A percentile compares a stretch with the other conserved stretches of the same genome.
phyloP scores from a whole-genome alignment of 2,329 filamentous ascomycete genomes.

The Verticillium klebahnii region DNA sequence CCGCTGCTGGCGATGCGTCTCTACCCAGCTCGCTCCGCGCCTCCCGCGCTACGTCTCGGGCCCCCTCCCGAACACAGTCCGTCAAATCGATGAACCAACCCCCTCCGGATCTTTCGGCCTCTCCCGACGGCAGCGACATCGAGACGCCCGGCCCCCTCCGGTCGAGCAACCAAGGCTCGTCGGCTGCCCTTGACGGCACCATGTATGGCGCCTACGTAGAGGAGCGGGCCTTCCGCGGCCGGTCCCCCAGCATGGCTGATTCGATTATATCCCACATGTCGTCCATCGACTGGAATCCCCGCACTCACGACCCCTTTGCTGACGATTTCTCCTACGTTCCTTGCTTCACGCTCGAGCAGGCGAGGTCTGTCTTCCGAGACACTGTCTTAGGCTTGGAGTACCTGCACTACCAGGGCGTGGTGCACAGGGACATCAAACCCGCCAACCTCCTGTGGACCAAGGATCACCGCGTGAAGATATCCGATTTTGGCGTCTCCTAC shows the following conservation, averaged over 20 bases:
- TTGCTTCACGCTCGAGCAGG: conserved; percentile 80
- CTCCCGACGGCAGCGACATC: conserved; percentile 41
- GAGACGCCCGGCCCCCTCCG: conserved; percentile 48
- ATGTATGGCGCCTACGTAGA: conserved; percentile 69
- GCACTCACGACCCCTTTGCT: conserved; percentile 62
- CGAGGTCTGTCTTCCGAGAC: conserved; percentile 82
- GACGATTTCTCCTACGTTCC: conserved; percentile 93
- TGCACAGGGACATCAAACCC: conserved; percentile 81
- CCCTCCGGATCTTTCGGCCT: conserved; percentile 6
- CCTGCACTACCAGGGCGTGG: conserved; percentile 80
- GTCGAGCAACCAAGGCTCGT: conserved; percentile 43
- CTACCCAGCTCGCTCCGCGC: conserved; percentile 31
- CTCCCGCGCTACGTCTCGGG: conserved; percentile 38
- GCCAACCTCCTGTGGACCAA: conserved; percentile 87
- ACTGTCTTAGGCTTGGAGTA: conserved; percentile 93
- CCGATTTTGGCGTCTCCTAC: conserved; percentile 97
- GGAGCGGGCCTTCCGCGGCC: conserved; percentile 56
- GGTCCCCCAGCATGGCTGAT: conserved; percentile 76
- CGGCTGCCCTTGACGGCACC: conserved; percentile 65
- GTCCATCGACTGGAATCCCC: conserved; percentile 54
- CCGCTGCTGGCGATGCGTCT: conserved; percentile 25
- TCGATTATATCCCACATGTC: conserved; percentile 70
- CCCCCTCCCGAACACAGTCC: conserved; percentile 44
- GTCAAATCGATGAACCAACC: conserved; percentile 28
- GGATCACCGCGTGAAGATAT: conserved; percentile 90